Evolutionary conservation across 164 flowering plant species (phyloP).

Genomic region (Vitis rupestris): DNA sequence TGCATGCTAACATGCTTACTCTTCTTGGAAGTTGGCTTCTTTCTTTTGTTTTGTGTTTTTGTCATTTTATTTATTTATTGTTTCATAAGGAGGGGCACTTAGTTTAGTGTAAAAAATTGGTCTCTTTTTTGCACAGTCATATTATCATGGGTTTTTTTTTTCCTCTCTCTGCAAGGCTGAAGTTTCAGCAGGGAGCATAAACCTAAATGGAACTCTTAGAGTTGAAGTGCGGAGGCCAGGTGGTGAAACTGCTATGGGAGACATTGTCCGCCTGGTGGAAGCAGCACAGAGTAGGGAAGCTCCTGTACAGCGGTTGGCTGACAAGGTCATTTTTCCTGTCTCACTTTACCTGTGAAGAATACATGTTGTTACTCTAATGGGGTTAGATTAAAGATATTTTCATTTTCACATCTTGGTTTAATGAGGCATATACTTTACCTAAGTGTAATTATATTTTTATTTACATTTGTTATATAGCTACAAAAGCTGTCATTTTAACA

Average conservation of each 20-base stretch:
- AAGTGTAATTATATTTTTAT: too few relatives aligned
- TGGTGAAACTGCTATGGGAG: conserved; percentile 90
- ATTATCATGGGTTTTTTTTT: not conserved
- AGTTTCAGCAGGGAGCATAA: conserved; percentile 94
- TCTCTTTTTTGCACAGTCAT: not conserved
- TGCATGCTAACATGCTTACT: not conserved
- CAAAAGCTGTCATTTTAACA: too few relatives aligned
- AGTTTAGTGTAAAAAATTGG: not conserved
- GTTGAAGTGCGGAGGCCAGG: conserved; percentile 93
- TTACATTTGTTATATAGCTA: too few relatives aligned
- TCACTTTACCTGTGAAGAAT: not conserved
- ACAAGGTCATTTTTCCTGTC: conserved; percentile 55
- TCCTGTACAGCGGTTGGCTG: conserved; percentile 95
- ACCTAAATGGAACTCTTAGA: conserved; percentile 88
- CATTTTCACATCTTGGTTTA: not conserved
- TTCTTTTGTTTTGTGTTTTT: not conserved
- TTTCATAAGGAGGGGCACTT: not conserved
- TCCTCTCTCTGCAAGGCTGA: conserved; percentile 54
- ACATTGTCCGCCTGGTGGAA: conserved; percentile 92
- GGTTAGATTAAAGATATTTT: not conserved
- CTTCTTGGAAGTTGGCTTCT: not conserved
- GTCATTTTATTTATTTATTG: not conserved
- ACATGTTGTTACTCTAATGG: not conserved
- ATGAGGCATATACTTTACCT: too few relatives aligned
- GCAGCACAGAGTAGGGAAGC: conserved; percentile 98